Percentiles rank a stretch among this genome's conserved stretches.
phyloP scores from a whole-genome alignment of 805 yeast species.

The Soucietia sequanensis region DNA sequence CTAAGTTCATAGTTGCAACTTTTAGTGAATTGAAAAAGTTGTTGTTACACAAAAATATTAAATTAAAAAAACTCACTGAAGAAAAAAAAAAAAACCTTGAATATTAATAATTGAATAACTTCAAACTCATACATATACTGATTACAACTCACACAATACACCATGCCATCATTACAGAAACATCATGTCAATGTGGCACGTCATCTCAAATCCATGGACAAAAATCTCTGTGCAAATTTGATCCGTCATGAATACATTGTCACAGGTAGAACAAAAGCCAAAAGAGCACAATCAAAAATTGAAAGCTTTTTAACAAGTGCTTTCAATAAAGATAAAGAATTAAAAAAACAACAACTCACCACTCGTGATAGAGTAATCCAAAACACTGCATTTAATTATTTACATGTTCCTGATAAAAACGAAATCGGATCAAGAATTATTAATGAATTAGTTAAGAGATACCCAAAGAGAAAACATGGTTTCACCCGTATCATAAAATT shows the following conservation, averaged over 20 bases:
- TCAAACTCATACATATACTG: no score
- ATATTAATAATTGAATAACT: no score
- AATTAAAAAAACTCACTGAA: no score
- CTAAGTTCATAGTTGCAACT: no score
- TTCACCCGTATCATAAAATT: constrained; percentile 81
- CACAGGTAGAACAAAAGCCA: constrained; percentile 44
- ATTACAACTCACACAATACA: no score
- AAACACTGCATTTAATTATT: constrained; percentile 20
- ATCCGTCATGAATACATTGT: constrained; percentile 45
- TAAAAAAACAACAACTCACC: constrained; percentile 13
- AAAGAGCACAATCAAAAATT: constrained; percentile 40
- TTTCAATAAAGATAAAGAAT: constrained; percentile 22
- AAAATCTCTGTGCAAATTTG: constrained; percentile 42
- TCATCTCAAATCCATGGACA: constrained; percentile 44
- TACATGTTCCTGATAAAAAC: constrained; percentile 49
- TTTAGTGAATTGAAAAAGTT: no score
- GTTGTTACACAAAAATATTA: no score
- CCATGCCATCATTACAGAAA: constrained; percentile 42
- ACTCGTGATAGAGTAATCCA: constrained; percentile 1
- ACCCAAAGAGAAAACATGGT: constrained; percentile 66
- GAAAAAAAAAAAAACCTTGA: no score
- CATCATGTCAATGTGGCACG: constrained; percentile 42
- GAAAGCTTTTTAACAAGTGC: constrained; percentile 37
- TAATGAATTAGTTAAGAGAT: constrained; percentile 63
- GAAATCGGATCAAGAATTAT: constrained; percentile 60